Evolutionary conservation across 1,284 basidiomycete genomes (phyloP).

Genomic region (Schizophyllum amplum): DNA sequence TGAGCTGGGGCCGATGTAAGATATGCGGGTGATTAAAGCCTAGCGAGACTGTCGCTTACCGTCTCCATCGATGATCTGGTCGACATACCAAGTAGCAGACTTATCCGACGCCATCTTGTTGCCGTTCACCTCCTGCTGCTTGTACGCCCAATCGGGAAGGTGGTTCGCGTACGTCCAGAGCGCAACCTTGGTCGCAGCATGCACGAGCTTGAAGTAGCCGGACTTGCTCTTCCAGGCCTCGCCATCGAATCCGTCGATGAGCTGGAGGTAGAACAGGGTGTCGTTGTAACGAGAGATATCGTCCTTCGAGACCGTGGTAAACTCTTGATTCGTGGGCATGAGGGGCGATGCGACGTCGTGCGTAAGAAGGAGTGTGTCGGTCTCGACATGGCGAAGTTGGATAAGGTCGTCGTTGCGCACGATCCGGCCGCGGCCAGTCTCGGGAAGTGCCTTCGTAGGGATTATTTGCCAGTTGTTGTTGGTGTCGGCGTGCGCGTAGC

Average conservation of each 20-base stretch:
- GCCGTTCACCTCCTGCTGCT: slow-evolving; percentile 97
- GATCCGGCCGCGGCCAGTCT: slow-evolving; percentile 81
- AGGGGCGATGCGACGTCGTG: slow-evolving; percentile 97
- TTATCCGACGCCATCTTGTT: slow-evolving; percentile 89
- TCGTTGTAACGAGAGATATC: slow-evolving; percentile 74
- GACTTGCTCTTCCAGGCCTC: slow-evolving; percentile 88
- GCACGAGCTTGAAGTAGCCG: slow-evolving; percentile 84
- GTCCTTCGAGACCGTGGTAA: slow-evolving; percentile 82
- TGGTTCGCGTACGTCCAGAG: slow-evolving; percentile 88
- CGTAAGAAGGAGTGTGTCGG: slow-evolving; percentile 78
- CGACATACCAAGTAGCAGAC: slow-evolving; percentile 82
- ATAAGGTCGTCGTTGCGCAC: slow-evolving; percentile 87
- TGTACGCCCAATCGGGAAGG: slow-evolving; percentile 94
- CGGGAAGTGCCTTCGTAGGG: slow-evolving; percentile 87
- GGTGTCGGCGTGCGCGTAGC: slow-evolving; percentile 85
- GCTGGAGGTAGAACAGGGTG: slow-evolving; percentile 73
- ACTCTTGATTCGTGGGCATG: slow-evolving; percentile 98
- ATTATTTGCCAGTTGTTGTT: slow-evolving; percentile 97
- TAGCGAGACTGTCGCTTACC: slow-evolving; percentile 39
- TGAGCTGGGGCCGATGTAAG: too few relatives aligned
- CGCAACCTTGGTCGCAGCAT: slow-evolving; percentile 84
- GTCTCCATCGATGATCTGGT: slow-evolving; percentile 72
- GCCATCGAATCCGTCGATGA: slow-evolving; percentile 68
- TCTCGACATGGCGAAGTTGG: slow-evolving; percentile 85
- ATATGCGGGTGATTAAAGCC: too few relatives aligned